A percentile compares a stretch with the other conserved stretches of the same genome.
These are phyloP conservation scores for Megacollybia marginata DNA, from an alignment of 768 basidiomycete species.

Conservation along the genomic window DNA sequence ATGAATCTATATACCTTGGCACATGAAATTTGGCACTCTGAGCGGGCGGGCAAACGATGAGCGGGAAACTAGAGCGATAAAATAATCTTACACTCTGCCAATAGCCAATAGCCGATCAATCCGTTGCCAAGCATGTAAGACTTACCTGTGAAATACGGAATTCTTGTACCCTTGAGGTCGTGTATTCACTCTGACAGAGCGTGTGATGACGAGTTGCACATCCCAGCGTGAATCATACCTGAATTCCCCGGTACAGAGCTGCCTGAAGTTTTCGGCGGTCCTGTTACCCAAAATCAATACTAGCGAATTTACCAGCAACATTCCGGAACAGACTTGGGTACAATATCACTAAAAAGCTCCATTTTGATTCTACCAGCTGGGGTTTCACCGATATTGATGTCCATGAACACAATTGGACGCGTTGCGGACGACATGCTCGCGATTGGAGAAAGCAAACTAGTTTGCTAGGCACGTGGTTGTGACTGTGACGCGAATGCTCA, in stretches of 20 bases:
- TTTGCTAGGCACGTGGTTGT: too few species aligned
- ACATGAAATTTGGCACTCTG: conserved; percentile 95
- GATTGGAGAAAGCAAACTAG: too few species aligned
- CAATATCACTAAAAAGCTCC: conserved; percentile 94
- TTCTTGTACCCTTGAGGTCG: conserved; percentile 88
- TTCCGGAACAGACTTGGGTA: conserved; percentile 69
- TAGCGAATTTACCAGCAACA: too few species aligned
- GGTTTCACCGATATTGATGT: conserved; percentile 93
- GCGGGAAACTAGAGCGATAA: too few species aligned
- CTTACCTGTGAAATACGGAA: conserved; percentile 85
- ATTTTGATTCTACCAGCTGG: conserved; percentile 94
- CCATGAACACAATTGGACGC: conserved; percentile 95
- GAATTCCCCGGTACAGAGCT: conserved; percentile 96
- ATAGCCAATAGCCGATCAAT: too few species aligned
- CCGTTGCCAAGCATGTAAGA: too few species aligned
- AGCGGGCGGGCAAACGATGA: too few species aligned
- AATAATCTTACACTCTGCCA: too few species aligned
- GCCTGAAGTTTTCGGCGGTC: conserved; percentile 97
- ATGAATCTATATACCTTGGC: conserved; percentile 55
- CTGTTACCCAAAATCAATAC: conserved; percentile 33
- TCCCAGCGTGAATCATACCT: conserved; percentile 37
- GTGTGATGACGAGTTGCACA: too few species aligned
- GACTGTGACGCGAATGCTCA: too few species aligned
- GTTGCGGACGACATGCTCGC: conserved; percentile 35
- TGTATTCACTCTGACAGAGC: conserved; percentile 54